Percentiles rank a stretch among this genome's conserved stretches.
Evolutionary conservation across 345 rosid species (phyloP).

Genomic region (Acer saccharum): DNA sequence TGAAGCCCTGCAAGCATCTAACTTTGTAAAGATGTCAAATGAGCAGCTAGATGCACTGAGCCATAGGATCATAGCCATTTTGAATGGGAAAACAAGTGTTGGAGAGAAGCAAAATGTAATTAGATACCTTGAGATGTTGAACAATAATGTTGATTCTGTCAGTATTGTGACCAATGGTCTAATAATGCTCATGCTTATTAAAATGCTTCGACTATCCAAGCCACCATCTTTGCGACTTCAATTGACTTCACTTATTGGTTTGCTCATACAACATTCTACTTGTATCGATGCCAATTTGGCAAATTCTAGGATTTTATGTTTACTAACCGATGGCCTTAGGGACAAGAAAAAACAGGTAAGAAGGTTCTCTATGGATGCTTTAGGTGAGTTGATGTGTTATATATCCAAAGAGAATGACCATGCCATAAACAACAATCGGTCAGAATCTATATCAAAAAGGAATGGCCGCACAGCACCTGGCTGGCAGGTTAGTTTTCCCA

Average conservation of each 20-base stretch:
- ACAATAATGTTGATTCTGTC: constrained; percentile 78
- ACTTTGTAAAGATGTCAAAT: constrained; percentile 74
- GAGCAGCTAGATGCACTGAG: constrained; percentile 68
- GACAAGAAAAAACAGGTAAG: constrained; percentile 94
- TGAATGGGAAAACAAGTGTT: constrained; percentile 66
- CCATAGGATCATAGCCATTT: constrained; percentile 54
- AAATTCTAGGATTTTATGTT: constrained; percentile 82
- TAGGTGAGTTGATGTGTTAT: constrained; percentile 93
- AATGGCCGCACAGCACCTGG: constrained; percentile 54
- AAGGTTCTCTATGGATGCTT: constrained; percentile 94
- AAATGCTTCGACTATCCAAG: constrained; percentile 88
- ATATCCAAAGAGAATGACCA: constrained; percentile 93
- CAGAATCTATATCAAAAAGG: constrained; percentile 80
- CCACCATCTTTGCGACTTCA: constrained; percentile 82
- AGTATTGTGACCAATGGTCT: constrained; percentile 90
- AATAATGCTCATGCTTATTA: constrained; percentile 86
- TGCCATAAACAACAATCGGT: constrained; percentile 52
- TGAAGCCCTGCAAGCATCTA: constrained; percentile 68
- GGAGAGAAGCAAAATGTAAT: constrained; percentile 90
- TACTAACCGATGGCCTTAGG: constrained; percentile 73
- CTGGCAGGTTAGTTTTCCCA: constrained; percentile 79
- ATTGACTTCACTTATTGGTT: constrained; percentile 87
- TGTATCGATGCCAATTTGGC: constrained; percentile 82
- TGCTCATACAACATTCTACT: constrained; percentile 90
- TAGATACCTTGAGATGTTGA: constrained; percentile 86